Evolutionary conservation across 805 yeast species (phyloP).

Genomic region (Metschnikowia picachoensis): DNA sequence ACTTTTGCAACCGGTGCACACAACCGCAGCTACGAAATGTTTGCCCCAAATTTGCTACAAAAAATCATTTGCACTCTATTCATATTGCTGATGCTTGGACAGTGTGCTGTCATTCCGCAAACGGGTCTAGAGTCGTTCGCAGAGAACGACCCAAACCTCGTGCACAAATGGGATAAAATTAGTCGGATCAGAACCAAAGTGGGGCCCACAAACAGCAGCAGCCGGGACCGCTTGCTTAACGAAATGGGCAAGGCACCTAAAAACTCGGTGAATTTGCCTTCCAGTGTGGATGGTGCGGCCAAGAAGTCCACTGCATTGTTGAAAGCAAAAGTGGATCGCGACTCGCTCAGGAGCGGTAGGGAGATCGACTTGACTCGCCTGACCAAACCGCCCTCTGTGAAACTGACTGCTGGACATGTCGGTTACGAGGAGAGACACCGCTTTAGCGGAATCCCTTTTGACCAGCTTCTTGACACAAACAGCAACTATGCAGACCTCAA

Average conservation of each 20-base stretch:
- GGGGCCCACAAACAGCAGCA: constrained; percentile 1
- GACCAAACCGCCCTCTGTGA: constrained; percentile 6
- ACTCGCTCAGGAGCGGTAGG: neutral
- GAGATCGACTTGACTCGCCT: constrained; percentile 6
- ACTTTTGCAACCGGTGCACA: constrained; percentile 5
- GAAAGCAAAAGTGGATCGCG: neutral
- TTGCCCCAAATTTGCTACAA: constrained; percentile 4
- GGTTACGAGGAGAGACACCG: constrained; percentile 9
- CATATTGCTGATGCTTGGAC: constrained; percentile 2
- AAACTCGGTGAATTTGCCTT: neutral
- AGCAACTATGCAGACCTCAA: neutral
- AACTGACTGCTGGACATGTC: constrained; percentile 8
- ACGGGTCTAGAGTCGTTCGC: neutral
- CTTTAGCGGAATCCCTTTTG: constrained; percentile 7
- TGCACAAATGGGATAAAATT: constrained; percentile 8
- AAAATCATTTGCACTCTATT: constrained; percentile 2
- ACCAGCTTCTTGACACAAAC: constrained; percentile 3
- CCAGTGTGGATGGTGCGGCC: neutral
- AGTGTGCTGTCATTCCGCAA: constrained; percentile 4
- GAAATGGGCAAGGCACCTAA: neutral
- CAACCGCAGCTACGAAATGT: constrained; percentile 1
- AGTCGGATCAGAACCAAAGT: constrained; percentile 4
- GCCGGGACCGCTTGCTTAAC: constrained; percentile 3
- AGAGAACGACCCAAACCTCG: neutral
- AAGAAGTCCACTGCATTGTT: neutral